Base-by-base conservation (phyloP, 352 stramenopile genomes). In the Globisporangium recalcitrans region DNA sequence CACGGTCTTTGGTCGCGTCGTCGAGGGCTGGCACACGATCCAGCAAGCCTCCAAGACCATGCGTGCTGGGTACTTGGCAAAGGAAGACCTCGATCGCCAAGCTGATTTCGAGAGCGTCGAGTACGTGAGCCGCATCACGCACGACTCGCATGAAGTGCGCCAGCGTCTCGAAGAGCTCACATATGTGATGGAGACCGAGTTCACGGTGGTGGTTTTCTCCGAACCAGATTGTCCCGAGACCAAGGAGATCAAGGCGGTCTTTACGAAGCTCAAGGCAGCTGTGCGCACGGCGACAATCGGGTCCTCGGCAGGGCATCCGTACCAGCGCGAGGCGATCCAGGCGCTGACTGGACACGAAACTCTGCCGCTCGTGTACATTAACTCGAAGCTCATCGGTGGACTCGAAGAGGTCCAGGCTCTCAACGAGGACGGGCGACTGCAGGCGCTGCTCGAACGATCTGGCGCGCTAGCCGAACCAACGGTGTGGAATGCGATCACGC, bases 321-420 rank as follows among this genome's bases (percentile, higher is more conserved):
- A 84, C 69, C 81, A 95, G 46, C 68, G 81, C 32, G 84, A 81
- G 40, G 90, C 83, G 10, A 75, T 99, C 1, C 60, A 86, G 16
- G 74, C 85, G 26, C 77, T 98, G 31, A 98, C 93, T 4, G 95
- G 93, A 13, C 93, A 94, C 56, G 76, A 81, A 49, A 91, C 77
- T 24, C 86, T 99, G 16, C 97, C 97, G 0, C 97, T 98, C 68
- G 93, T 99, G 36, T 99, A 98, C 73, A 87, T 99, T 26, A 91
- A 96, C 52, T 81, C 92, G 63, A 82, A 97, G 65, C 90, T 95
- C 69, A 67, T 99, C 34, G 96, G 96, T 53, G 95, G 97, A 51
- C 90, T 98, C 60, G 90, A 97, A 67, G 90, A 98, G 62, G 89
- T 96, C 26, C 90, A 98, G 67, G 80, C 71, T n/a, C 79, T 97